Conservation (phyloP, 768 basidiomycete species). For the Mycena indigotica region DNA sequence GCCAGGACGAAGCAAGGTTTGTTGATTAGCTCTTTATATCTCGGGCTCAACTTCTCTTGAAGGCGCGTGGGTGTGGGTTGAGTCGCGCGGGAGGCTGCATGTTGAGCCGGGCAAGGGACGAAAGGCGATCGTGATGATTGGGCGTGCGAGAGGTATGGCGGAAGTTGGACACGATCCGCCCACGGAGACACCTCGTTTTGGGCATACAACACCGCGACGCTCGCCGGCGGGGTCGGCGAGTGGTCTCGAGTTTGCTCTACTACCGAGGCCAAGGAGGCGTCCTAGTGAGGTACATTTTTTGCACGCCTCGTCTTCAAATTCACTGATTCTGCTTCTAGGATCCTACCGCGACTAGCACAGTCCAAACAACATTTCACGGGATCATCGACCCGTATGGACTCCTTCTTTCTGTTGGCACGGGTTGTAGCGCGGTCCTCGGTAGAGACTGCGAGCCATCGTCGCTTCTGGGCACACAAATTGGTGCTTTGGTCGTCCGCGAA, state of each 20-base stretch:
- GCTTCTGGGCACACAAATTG: slow-evolving; percentile 18
- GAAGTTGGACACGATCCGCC: slow-evolving; percentile 65
- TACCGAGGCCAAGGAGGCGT: slow-evolving; percentile 13
- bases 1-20: slow-evolving; percentile 63
- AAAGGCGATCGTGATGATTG: slow-evolving; percentile 92
- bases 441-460: slow-evolving; percentile 9
- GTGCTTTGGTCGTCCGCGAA: slow-evolving; percentile 12
- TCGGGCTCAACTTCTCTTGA: background rate
- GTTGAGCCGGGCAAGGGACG: slow-evolving; percentile 92
- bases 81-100: slow-evolving; percentile 85
- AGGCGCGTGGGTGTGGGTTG: slow-evolving; percentile 70
- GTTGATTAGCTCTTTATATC: slow-evolving; percentile 36
- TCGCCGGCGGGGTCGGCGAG: slow-evolving; percentile 14
- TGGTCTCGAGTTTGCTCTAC: slow-evolving; percentile 17
- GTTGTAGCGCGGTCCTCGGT: slow-evolving; percentile 8
- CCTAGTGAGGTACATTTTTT: slow-evolving; percentile 3
- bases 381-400: slow-evolving; percentile 19
- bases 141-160: slow-evolving; percentile 71
- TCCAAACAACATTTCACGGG: slow-evolving; percentile 15
- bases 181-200: slow-evolving; percentile 54
- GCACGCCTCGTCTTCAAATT: too few relatives aligned
- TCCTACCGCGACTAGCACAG: background rate
- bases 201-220: background rate
- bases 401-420: slow-evolving; percentile 20
- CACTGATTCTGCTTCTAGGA: too few relatives aligned